Conservation (phyloP, 1,139 yeast species). For the Zhuliangozyma blackwelliae region DNA sequence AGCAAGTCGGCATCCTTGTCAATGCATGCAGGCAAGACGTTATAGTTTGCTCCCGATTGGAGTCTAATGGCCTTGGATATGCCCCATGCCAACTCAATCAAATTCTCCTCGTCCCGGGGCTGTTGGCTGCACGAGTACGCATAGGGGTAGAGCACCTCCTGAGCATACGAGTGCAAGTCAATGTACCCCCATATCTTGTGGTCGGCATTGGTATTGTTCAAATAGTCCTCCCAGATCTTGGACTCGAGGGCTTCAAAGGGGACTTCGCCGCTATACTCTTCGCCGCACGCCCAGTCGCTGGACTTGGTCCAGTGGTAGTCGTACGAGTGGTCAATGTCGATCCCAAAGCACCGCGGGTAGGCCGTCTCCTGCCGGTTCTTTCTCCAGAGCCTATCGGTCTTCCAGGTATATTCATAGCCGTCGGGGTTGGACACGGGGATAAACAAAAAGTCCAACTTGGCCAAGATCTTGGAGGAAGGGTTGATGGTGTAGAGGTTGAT, state of each 20-base stretch:
- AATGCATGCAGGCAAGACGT: constrained; percentile 73
- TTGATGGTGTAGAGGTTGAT: constrained; percentile 46
- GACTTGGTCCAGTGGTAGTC: constrained; percentile 69
- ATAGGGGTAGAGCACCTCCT: constrained; percentile 77
- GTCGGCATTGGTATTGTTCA: constrained; percentile 54
- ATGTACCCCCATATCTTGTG: constrained; percentile 71
- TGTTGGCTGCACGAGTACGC: constrained; percentile 70
- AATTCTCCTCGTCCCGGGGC: constrained; percentile 78
- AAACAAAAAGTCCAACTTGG: constrained; percentile 61
- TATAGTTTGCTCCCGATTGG: constrained; percentile 57
- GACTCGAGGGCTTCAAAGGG: constrained; percentile 80
- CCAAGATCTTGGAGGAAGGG: constrained; percentile 32
- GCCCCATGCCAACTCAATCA: constrained; percentile 78
- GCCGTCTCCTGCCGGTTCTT: constrained; percentile 79
- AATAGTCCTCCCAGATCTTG: constrained; percentile 55
- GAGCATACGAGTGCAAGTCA: constrained; percentile 82
- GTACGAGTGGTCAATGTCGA: constrained; percentile 84
- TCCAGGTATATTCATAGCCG: constrained; percentile 85
- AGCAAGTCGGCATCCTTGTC: constrained; percentile 68
- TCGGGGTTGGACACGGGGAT: constrained; percentile 88
- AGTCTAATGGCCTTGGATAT: constrained; percentile 67
- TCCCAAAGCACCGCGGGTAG: constrained; percentile 66
- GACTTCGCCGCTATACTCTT: constrained; percentile 72
- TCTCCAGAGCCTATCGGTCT: constrained; percentile 76
- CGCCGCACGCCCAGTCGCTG: constrained; percentile 72